Evolutionary conservation across 257 asterid species (phyloP), one percentile per base, ranked within the genome.

Genomic region (Solanum medicagineum): DNA sequence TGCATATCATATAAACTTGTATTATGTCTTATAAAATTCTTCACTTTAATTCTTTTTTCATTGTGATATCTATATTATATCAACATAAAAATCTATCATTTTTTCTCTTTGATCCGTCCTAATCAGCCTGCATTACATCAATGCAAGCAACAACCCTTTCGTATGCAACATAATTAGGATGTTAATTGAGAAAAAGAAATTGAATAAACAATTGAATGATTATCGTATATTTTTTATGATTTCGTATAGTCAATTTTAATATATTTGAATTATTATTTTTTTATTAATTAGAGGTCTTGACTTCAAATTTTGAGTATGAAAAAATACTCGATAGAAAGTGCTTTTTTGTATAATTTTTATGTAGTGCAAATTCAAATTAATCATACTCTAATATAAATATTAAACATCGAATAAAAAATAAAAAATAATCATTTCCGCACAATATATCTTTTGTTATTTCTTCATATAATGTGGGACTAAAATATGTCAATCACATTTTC

Each of bases 241-340:
- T 36, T 36, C 6, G 1, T 36, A 36, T 36, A 36, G 42, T 36
- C 42, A 1, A 36, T 36, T 36, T 36, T 36, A 36, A 36, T 5
- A 36, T 36, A 36, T 36, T 36, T 36, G 7, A 36, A 36, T 36
- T 36, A 36, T 36, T 36, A 36, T 16, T 12, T 7, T 7, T 26
- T 1, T 1, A 20, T 59, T 59, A 5, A 1, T 59, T 0, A 59
- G 1, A 59, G 3, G 6, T 59, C n/a, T 59, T 5, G 20, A 0
- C 20, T 56, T 57, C 9, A 2, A 0, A 57, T 57, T 57, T 8
- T 57, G 0, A 0, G 0, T 0, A 57, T 20, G 4, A 1, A 8
- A 57, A 57, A 0, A 57, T 8, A 8, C 20, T 20, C n/a, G 1
- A 17, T 55, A 8, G 0, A 55, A 11, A 59, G n/a, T 20, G 2